Evolutionary conservation across 257 asterid genomes (phyloP).

Genomic region (Cruciata laevipes): DNA sequence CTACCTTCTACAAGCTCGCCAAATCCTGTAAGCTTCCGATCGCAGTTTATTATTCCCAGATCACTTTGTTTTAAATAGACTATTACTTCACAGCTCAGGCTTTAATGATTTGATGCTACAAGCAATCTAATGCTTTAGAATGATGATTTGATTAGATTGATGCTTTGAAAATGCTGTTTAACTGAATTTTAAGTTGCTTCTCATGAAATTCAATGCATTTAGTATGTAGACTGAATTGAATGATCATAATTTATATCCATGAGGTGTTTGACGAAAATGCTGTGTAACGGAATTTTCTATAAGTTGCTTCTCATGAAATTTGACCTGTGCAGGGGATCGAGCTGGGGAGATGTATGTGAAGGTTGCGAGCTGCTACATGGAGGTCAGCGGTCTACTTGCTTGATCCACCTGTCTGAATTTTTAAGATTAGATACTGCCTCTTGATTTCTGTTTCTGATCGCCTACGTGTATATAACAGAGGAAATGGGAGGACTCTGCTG

Average conservation of each 20-base stretch:
- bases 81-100: conserved; percentile 6
- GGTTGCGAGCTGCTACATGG: conserved; percentile 69
- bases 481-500: too few relatives aligned
- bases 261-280: too few relatives aligned
- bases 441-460: background rate
- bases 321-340: conserved; percentile 64
- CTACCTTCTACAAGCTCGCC: conserved; percentile 75
- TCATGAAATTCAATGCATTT: background rate
- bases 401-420: background rate
- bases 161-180: background rate
- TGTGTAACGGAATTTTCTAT: background rate
- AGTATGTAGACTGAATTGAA: background rate
- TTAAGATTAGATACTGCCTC: background rate
- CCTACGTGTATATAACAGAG: conserved; percentile 32
- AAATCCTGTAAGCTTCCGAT: conserved; percentile 58
- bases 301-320: background rate
- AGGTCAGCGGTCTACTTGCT: conserved; percentile 35
- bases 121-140: background rate
- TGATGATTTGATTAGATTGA: conserved; percentile 7
- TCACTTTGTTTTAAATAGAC: background rate
- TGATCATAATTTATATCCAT: too few relatives aligned
- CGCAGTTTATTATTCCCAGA: background rate
- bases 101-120: conserved; percentile 2
- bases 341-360: conserved; percentile 83
- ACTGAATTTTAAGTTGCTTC: too few relatives aligned